A percentile compares a stretch with the other conserved stretches of the same genome.
phyloP scores from a whole-genome alignment of 768 basidiomycete genomes.

The Leucogyrophana mollusca region DNA sequence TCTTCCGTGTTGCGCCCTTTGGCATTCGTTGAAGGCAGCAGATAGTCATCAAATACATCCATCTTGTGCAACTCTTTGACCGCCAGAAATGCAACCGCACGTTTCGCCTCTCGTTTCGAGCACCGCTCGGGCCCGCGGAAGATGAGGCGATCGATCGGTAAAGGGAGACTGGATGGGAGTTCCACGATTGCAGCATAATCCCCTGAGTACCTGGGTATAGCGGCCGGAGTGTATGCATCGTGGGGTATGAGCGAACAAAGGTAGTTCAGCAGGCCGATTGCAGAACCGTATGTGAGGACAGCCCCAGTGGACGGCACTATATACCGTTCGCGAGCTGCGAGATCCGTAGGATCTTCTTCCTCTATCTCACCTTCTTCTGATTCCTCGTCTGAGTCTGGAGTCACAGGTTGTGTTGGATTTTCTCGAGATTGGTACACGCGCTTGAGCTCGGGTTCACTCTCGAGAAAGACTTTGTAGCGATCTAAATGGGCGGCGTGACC shows the following conservation, averaged over 20 bases:
- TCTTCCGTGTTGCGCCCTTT: conserved; percentile 50
- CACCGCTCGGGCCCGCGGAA: conserved; percentile 58
- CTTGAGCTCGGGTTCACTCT: conserved; percentile 65
- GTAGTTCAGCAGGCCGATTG: conserved; percentile 67
- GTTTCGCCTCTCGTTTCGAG: conserved; percentile 80
- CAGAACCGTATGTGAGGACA: conserved; percentile 74
- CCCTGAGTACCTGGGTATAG: conserved; percentile 60
- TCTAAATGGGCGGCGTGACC: conserved; percentile 52
- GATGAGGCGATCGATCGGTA: conserved; percentile 50
- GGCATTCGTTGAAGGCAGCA: conserved; percentile 65
- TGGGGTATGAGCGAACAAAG: conserved; percentile 78
- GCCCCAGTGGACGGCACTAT: conserved; percentile 73
- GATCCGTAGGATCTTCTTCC: conserved; percentile 51
- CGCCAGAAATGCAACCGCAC: conserved; percentile 79
- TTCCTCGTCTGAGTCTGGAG: conserved; percentile 24
- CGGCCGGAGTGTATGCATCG: conserved; percentile 63
- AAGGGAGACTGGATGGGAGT: conserved; percentile 67
- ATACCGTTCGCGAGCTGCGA: conserved; percentile 70
- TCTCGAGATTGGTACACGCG: conserved; percentile 56
- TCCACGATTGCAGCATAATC: conserved; percentile 57
- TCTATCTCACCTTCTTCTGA: conserved; percentile 37
- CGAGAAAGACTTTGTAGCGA: conserved; percentile 56
- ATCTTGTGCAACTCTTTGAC: conserved; percentile 66
- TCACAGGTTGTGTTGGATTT: conserved; percentile 27
- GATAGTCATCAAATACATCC: conserved; percentile 80